Evolutionary conservation across 1,284 basidiomycete species (phyloP), one percentile per base, ranked within the genome.

Genomic region (Moniliophthora roreri): DNA sequence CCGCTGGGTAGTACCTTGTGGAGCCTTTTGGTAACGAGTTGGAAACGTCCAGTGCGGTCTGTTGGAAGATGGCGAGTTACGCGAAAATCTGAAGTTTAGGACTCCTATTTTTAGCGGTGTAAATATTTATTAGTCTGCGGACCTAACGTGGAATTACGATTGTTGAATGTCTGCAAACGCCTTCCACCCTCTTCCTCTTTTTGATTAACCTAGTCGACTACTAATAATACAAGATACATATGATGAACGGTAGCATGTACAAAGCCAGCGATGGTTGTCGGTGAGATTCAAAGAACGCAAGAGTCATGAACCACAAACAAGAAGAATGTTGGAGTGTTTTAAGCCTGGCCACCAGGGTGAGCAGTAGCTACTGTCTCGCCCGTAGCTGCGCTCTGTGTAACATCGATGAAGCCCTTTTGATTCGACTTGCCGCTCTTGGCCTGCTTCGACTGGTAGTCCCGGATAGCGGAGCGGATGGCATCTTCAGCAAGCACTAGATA

Each of bases 381-480:
- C 7, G 87, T 82, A 16, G 74, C 73, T n/a, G 79, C 71, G 65
- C 78, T 81, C 68, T 91, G 90, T 0, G 84, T 77, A 36, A 93
- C 88, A 67, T 93, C 87, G 60, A 93, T 90, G 68, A 84, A 87
- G 35, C 87, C 84, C 24, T 74, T 55, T 62, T 82, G 75, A 61
- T 80, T 81, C 10, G 79, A 72, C 50, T 81, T 78, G 26, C 75
- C 58, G 51, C 80, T 53, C 41, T 73, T 78, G 58, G 73, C 73
- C 55, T 91, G 86, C 76, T 95, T 95, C 57, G 80, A 80, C 65
- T 85, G 82, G 74, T 95, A 98, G 69, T 98, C 90, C 62, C 92
- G 89, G 70, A 98, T 96, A 39, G 93, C 93, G 23, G 92, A 94
- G 56, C 87, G 87, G 73, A 99, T 99, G 48, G 97, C 97, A 69